phyloP scores from a whole-genome alignment of 495 filamentous ascomycete genomes.

The Neurospora tetraspora region DNA sequence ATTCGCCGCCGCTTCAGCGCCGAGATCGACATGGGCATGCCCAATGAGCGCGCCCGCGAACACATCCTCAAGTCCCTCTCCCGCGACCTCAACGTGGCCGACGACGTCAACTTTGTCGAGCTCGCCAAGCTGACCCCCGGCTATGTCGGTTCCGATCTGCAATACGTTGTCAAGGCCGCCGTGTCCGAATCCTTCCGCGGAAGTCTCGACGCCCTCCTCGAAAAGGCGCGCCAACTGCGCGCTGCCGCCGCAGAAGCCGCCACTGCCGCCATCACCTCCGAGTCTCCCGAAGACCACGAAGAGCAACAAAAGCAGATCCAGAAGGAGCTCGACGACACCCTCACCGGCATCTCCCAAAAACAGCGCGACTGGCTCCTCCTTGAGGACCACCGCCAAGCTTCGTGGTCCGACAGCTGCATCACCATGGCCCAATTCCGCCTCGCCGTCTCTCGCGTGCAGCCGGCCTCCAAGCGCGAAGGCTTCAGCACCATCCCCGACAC shows the following conservation, averaged over 20 bases:
- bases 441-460: slow-evolving; percentile 78
- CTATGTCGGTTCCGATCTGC: slow-evolving; percentile 91
- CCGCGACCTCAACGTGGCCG: slow-evolving; percentile 53
- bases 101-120: slow-evolving; percentile 66
- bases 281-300: not conserved
- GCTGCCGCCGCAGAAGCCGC: slow-evolving; percentile 45
- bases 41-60: slow-evolving; percentile 73
- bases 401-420: slow-evolving; percentile 21
- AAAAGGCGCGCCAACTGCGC: slow-evolving; percentile 12
- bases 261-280: slow-evolving; percentile 1
- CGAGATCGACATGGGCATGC: slow-evolving; percentile 93
- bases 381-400: slow-evolving; percentile 15
- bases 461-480: slow-evolving; percentile 88
- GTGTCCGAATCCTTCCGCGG: slow-evolving; percentile 16
- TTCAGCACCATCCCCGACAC: slow-evolving; percentile 97
- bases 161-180: slow-evolving; percentile 54
- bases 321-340: not conserved
- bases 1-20: slow-evolving; percentile 80
- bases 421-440: slow-evolving; percentile 54
- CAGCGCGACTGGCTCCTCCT: slow-evolving; percentile 27
- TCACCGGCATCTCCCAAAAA: slow-evolving; percentile 27
- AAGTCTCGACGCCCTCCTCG: slow-evolving; percentile 14
- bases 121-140: slow-evolving; percentile 86
- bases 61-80: slow-evolving; percentile 75
- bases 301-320: not conserved